Percentiles rank a stretch among this genome's conserved stretches.
Conservation (phyloP, 169 alveolate genomes). For the Eimeria acervulina region DNA sequence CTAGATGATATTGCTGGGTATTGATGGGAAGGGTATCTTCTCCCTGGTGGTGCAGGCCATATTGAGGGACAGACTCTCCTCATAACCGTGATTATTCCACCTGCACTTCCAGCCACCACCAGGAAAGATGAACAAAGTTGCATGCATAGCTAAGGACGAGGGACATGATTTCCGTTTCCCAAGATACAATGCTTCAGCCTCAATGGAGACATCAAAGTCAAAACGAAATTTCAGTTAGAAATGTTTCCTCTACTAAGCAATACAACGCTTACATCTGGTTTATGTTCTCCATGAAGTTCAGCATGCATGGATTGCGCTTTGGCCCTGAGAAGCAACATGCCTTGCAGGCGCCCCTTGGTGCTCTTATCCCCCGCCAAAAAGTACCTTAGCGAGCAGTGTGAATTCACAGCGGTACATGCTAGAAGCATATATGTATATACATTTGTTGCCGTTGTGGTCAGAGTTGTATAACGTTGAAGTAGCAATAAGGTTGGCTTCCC, state of each 20-base stretch:
- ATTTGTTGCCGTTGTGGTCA: background rate
- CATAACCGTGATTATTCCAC: background rate
- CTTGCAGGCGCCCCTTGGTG: background rate
- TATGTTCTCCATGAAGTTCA: background rate
- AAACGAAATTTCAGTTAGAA: background rate
- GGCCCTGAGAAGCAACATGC: background rate
- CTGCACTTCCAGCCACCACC: too few species aligned
- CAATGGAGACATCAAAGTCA: background rate
- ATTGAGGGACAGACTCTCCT: background rate
- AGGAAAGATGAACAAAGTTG: background rate
- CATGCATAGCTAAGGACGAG: background rate
- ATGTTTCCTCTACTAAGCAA: background rate
- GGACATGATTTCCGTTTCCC: background rate
- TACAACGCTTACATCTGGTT: background rate
- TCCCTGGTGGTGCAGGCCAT: background rate
- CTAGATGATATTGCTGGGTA: too few species aligned
- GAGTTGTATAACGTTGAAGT: background rate
- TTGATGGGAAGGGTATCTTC: background rate
- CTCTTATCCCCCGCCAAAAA: background rate
- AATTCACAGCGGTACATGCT: background rate
- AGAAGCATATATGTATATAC: background rate
- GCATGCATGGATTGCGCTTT: background rate
- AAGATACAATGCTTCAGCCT: background rate
- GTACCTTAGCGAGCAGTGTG: background rate
- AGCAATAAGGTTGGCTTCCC: background rate